Base-by-base conservation (phyloP, 345 rosid species). In the Arabis alpina region DNA sequence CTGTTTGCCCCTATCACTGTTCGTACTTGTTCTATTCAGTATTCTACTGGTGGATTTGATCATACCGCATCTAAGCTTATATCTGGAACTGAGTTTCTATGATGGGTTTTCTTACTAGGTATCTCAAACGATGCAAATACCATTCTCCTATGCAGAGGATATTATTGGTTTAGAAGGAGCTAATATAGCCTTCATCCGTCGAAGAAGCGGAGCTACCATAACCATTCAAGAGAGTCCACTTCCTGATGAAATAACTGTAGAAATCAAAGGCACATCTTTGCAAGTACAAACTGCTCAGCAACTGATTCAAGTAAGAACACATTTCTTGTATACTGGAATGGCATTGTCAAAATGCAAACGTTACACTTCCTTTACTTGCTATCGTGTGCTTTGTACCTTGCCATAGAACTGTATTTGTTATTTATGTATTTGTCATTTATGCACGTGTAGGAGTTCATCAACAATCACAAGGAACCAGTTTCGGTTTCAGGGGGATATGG, bases 61-160 rank as follows among this genome's bases (percentile, higher is more conserved):
- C 25, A 5, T 34, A 43, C 16, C 1, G 43, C 19, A 45, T 54
- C 9, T 61, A 52, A 10, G 32, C 57, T 36, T 12, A 41, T 58
- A 2, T 34, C 6, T 32, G 0, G 5, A 45, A 54, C 37, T 14
- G 37, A 34, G 56, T 61, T 62, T 62, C 30, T 47, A 23, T 62
- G 2, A 3, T 34, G 61, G 60, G 3, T 50, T 56, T 19, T 44
- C 63, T 39, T 59, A 49, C 59, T 76, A 91, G 97, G 65, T 91
- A 58, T 81, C 91, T 55, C 92, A 87, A 69, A 91, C 88, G 11
- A 85, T 91, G 91, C 92, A 87, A 85, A 81, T 91, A 65, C 95
- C 97, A 4, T 77, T 91, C 60, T 79, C 89, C 13, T 87, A 85
- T 78, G 97, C 91, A 8, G 89, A 88, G 73, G 92, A 91, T 75